phyloP scores from a whole-genome alignment of 805 yeast species.

The Starmerella geochares region DNA sequence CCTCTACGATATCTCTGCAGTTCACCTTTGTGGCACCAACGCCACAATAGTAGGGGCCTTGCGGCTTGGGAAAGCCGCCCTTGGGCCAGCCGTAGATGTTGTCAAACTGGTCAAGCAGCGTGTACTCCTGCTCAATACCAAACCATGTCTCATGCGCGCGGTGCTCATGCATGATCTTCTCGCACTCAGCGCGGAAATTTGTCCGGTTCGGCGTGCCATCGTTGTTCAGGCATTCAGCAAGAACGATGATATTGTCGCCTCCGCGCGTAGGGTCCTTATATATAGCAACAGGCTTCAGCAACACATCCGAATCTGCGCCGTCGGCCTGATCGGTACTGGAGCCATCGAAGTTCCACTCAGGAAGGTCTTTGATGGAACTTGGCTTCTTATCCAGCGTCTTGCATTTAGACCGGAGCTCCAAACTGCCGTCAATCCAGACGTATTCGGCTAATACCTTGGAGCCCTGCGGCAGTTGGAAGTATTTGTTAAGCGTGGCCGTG shows the following conservation, averaged over 20 bases:
- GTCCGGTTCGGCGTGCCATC: constrained; percentile 98
- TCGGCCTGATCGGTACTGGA: constrained; percentile 98
- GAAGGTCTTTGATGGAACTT: constrained; percentile 68
- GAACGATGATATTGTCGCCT: constrained; percentile 91
- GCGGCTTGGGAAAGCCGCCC: constrained; percentile 99
- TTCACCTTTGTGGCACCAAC: constrained; percentile 97
- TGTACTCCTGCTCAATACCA: constrained; percentile 98
- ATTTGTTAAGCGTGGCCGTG: constrained; percentile 70
- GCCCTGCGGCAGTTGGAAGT: constrained; percentile 70
- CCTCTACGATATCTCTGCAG: constrained; percentile 97
- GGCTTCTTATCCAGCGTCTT: constrained; percentile 68
- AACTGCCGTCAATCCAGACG: constrained; percentile 93
- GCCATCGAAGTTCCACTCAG: constrained; percentile 99
- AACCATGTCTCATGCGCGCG: constrained; percentile 81
- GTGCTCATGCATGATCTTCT: constrained; percentile 89
- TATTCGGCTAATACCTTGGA: constrained; percentile 90
- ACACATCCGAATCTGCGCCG: constrained; percentile 91
- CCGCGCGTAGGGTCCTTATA: constrained; percentile 96
- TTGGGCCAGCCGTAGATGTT: constrained; percentile 97
- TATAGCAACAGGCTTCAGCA: constrained; percentile 87
- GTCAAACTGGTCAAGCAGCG: constrained; percentile 84
- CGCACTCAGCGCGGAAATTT: constrained; percentile 96
- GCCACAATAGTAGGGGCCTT: constrained; percentile 99
- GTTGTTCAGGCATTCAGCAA: constrained; percentile 95
- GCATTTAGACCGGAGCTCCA: constrained; percentile 87